Evolutionary conservation across 208 protist genomes (phyloP).

Genomic region (Leishmania turanica): DNA sequence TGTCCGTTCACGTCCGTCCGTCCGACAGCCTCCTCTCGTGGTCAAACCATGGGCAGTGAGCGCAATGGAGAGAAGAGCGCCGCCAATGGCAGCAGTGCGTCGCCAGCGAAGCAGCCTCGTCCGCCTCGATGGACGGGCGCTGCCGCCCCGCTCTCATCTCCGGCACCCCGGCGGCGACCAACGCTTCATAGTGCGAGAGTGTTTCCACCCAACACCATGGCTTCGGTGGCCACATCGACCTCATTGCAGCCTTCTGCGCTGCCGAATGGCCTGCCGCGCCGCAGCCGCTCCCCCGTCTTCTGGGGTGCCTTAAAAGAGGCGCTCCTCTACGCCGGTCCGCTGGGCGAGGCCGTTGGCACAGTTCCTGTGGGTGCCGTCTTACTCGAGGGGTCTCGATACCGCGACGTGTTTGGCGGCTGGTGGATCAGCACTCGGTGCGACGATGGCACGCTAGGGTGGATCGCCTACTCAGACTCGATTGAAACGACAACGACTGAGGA

Average conservation of each 20-base stretch:
- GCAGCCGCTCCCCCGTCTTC: slow-evolving; percentile 35
- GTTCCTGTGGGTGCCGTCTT: slow-evolving; percentile 56
- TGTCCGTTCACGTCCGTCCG: not conserved
- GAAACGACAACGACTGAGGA: not conserved
- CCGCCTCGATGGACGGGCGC: not conserved
- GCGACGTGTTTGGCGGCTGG: slow-evolving; percentile 69
- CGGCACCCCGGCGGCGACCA: not conserved
- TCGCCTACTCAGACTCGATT: slow-evolving; percentile 9
- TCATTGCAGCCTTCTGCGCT: not conserved
- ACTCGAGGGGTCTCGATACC: slow-evolving; percentile 52
- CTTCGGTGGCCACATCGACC: not conserved
- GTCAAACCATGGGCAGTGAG: not conserved
- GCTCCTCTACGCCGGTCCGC: slow-evolving; percentile 56
- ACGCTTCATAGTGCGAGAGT: not conserved
- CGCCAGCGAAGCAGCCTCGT: not conserved
- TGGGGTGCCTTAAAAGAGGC: slow-evolving; percentile 57
- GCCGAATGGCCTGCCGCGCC: not conserved
- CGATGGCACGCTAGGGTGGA: slow-evolving; percentile 57
- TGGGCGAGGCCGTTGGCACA: slow-evolving; percentile 61
- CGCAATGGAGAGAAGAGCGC: not conserved
- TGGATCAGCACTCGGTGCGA: slow-evolving; percentile 56
- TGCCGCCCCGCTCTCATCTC: not conserved
- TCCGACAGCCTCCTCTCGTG: not conserved
- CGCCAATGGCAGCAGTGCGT: not conserved
- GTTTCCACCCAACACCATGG: no score